Evolutionary conservation across 352 stramenopile genomes (phyloP), one percentile per base, ranked within the genome.

Genomic region (Globisporangium viniferum): DNA sequence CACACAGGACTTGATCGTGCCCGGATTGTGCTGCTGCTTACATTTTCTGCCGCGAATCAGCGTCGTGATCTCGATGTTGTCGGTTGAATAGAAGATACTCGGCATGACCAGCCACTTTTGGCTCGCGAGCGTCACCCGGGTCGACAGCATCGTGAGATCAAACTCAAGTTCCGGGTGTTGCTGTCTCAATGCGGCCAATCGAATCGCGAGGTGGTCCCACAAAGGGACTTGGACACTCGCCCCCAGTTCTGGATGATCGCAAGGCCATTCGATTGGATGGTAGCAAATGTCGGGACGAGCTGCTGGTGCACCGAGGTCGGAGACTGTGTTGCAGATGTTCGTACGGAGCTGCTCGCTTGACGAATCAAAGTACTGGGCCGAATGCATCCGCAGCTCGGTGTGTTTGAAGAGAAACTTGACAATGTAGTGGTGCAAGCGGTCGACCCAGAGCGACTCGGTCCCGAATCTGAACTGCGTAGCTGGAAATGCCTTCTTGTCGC

Each of bases 351-450:
- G 56, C 66, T 44, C 12, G 49, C 29, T 71, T 24, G 2, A 72
- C 27, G 57, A 8, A 2, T 10, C 59, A 24, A 60, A 72, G 33
- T 67, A 24, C 9, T 80, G 73, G 1, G 82, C 64, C 6, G 67
- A 72, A 27, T 82, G 67, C 18, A 72, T 36, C 22, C 77, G 76
- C 68, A 69, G 66, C 4, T 69, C 62, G 1, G 36, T 22, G 14
- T 68, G 73, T 49, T 73, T 71, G 18, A 24, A 29, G 10, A 63
- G 57, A 5, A 44, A 59, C 18, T 64, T 60, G 35, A 70, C n/a
- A 12, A 80, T 1, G 55, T 68, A 76, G n/a, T 84, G 70, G 29
- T 82, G 67, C 8, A 82, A 27, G 0, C 73, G 71, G 29, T 82
- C 76, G 36, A 82, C 59, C 76, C 73, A 82, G 5, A 70, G 66